Base-by-base conservation (phyloP, 768 basidiomycete species). In the Naematelia aurantialba region DNA sequence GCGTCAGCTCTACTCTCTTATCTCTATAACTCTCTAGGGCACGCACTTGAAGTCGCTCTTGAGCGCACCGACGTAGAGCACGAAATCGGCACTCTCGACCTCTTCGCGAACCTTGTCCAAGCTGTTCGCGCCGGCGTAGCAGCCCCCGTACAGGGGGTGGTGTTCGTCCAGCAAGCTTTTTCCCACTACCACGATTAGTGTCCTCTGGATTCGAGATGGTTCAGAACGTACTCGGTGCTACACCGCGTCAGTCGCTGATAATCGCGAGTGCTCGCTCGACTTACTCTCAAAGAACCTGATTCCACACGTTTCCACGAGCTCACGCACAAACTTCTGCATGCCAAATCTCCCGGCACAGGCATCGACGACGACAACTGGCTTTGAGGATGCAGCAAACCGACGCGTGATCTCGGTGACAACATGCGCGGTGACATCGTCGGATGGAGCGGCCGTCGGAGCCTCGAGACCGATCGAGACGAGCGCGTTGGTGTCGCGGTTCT, bases 391-490 rank as follows among this genome's bases (percentile, higher is more conserved):
- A 49, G 85, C 81, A 34, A 89, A 83, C 4, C 83, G 82, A 54
- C 84, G 81, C 24, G 81, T 75, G 58, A 97, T 89, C 62, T 87
- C 83, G 49, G 86, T 82, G 48, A 93, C 78, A 3, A 91, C 90
- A 62, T 81, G 79, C 67, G 89, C 86, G 1, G 83, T 61, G 25
- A 74, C 72, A 12, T 72, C 67, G 46, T 70, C 73, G 12, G 65
- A 65, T n/a, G 68, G 46, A 22, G 65, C 48, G 31, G 39, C 46
- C 21, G 29, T 17, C 10, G 57, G 49, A 22, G 47, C 29, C 5
- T 47, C 27, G 14, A 45, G 24, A 12, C 52, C 22, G 1, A 45
- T 34, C 39, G 52, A 46, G 13, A 55, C 45, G 30, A 63, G 44
- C 4, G 65, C 25, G 55, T 57, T 60, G 34, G 65, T 55, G 8